These are phyloP conservation scores for Talinum fruticosum DNA, from an alignment of 148 eudicot genomes.

Conservation along the genomic window DNA sequence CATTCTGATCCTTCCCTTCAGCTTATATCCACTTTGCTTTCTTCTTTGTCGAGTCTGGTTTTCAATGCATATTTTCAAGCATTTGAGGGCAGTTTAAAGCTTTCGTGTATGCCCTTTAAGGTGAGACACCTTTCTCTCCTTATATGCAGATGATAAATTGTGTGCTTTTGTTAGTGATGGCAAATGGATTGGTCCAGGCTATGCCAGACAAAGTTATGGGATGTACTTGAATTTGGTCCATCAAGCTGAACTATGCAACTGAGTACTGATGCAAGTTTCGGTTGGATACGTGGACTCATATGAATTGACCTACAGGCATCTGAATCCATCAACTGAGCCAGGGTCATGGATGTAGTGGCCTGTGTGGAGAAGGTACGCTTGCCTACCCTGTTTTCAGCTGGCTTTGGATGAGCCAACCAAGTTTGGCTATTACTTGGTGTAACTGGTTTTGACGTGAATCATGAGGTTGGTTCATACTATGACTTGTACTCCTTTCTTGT, in stretches of 20 bases:
- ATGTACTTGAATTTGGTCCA: background rate
- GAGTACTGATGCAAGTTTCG: background rate
- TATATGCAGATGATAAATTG: background rate
- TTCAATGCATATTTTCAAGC: background rate
- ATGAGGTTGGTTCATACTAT: no score
- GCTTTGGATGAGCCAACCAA: background rate
- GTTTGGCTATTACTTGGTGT: background rate
- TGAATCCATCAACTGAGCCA: no score
- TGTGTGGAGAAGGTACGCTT: background rate
- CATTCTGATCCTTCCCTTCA: slow-evolving; percentile 55
- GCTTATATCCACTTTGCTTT: background rate
- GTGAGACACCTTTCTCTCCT: no score
- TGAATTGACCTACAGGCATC: no score
- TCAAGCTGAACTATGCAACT: background rate
- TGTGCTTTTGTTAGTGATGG: background rate
- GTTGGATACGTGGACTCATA: no score
- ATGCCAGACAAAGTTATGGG: background rate
- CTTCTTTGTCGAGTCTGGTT: background rate
- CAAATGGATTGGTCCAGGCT: background rate
- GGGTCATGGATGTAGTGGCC: no score
- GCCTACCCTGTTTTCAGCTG: background rate
- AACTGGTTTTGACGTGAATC: background rate
- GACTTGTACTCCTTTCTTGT: background rate
- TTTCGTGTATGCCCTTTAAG: no score
- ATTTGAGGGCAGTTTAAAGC: no score